Evolutionary conservation across 768 basidiomycete genomes (phyloP).

Genomic region (Collybiopsis luxurians): DNA sequence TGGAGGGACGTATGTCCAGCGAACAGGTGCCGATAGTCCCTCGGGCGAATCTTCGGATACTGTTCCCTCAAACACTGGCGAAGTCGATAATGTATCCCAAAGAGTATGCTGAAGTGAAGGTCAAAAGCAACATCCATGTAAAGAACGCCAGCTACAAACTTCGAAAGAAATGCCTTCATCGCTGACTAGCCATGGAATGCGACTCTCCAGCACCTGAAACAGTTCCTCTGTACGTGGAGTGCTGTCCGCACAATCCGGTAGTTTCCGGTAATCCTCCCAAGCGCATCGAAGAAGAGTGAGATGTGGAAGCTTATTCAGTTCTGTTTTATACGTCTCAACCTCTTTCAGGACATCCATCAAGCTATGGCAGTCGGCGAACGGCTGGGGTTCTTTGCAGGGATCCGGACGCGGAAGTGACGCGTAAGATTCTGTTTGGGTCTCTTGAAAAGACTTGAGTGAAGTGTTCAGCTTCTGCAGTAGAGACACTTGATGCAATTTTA

Average conservation of each 20-base stretch:
- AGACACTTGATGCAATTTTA: slow-evolving; percentile 57
- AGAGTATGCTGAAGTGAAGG: slow-evolving; percentile 33
- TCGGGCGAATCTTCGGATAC: slow-evolving; percentile 17
- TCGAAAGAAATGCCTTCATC: slow-evolving; percentile 52
- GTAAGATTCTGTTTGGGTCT: slow-evolving; percentile 52
- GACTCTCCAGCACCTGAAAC: slow-evolving; percentile 54
- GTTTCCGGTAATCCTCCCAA: slow-evolving; percentile 44
- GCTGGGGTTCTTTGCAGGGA: slow-evolving; percentile 43
- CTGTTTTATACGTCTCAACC: slow-evolving; percentile 23
- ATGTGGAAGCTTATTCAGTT: slow-evolving; percentile 37
- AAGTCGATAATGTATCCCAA: slow-evolving; percentile 59
- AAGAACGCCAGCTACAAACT: slow-evolving; percentile 32
- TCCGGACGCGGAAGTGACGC: slow-evolving; percentile 55
- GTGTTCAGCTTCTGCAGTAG: slow-evolving; percentile 53
- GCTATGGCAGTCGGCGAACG: slow-evolving; percentile 43
- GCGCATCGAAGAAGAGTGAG: slow-evolving; percentile 64
- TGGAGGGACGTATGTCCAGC: slow-evolving; percentile 41
- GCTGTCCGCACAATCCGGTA: slow-evolving; percentile 26
- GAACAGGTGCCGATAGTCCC: slow-evolving; percentile 19
- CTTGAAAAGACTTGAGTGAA: slow-evolving; percentile 55
- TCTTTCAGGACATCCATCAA: slow-evolving; percentile 38
- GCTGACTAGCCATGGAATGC: slow-evolving; percentile 55
- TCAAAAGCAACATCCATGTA: background rate
- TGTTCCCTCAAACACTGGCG: slow-evolving; percentile 47
- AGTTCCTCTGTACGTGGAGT: slow-evolving; percentile 56